A percentile compares a stretch with the other conserved stretches of the same genome.
These are phyloP conservation scores for Phlebiopsis gigantea DNA, from an alignment of 768 basidiomycete genomes.

Conservation along the genomic window DNA sequence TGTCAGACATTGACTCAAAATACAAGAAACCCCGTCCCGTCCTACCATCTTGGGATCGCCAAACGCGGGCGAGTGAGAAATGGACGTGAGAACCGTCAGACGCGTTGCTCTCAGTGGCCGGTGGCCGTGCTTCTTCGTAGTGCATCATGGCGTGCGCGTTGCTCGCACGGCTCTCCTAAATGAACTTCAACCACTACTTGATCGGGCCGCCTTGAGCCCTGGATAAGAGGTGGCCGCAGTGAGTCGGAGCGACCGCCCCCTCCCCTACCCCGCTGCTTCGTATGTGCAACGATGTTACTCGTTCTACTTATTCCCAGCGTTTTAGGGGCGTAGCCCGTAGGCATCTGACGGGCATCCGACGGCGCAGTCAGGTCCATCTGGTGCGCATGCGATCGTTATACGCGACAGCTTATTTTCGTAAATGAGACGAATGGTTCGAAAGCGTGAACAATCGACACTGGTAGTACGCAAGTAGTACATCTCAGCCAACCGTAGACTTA, in stretches of 20 bases:
- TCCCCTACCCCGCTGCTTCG: background rate
- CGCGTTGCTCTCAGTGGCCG: background rate
- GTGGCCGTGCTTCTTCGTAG: background rate
- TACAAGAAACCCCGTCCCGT: background rate
- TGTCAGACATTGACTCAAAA: background rate
- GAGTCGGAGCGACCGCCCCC: background rate
- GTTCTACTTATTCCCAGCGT: background rate
- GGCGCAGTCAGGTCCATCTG: too few relatives aligned
- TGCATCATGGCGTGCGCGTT: constrained; percentile 2
- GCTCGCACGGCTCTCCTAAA: background rate
- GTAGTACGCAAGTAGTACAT: too few relatives aligned
- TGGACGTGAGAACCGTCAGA: background rate
- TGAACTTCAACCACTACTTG: background rate
- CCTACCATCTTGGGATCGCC: background rate
- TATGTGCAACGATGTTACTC: background rate
- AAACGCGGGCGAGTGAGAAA: background rate
- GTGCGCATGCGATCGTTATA: too few relatives aligned
- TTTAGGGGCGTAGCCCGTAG: too few relatives aligned
- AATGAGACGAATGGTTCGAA: too few relatives aligned
- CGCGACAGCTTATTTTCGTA: too few relatives aligned
- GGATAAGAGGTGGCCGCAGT: background rate
- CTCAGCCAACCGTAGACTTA: too few relatives aligned
- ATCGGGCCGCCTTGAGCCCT: background rate
- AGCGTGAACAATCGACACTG: too few relatives aligned
- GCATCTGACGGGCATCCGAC: too few relatives aligned